phyloP scores from a whole-genome alignment of 2,329 filamentous ascomycete genomes.

The Xylariaceae sp. region DNA sequence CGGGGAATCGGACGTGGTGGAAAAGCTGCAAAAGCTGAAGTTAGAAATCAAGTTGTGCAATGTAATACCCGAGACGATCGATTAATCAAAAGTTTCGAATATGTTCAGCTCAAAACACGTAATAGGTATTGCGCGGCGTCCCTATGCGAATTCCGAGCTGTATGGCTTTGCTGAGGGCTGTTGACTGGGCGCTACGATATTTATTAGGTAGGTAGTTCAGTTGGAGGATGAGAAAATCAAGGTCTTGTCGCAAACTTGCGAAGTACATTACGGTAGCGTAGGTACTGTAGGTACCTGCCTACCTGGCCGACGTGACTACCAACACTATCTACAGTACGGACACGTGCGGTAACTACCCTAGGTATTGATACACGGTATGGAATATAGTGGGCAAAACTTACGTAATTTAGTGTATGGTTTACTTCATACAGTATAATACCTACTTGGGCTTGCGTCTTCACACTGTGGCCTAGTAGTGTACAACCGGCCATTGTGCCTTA shows the following conservation, averaged over 20 bases:
- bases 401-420: no score
- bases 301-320: no score
- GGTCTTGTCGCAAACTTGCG: slow-evolving; percentile 1
- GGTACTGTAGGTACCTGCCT: no score
- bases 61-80: neutral
- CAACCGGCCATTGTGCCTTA: no score
- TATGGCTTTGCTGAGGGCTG: neutral
- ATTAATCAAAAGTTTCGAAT: neutral
- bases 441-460: no score
- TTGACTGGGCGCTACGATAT: neutral
- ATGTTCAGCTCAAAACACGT: slow-evolving; percentile 9
- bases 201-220: no score
- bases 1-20: neutral
- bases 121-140: neutral
- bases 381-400: no score
- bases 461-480: no score
- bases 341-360: neutral
- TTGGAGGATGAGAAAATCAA: neutral
- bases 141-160: neutral
- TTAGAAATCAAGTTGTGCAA: slow-evolving; percentile 13
- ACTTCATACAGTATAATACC: no score
- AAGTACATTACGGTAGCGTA: neutral
- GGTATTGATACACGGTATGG: neutral
- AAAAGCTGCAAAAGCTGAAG: slow-evolving; percentile 14
- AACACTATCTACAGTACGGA: neutral